Base-by-base conservation (phyloP, 1,139 yeast species). In the Candida sojae region DNA sequence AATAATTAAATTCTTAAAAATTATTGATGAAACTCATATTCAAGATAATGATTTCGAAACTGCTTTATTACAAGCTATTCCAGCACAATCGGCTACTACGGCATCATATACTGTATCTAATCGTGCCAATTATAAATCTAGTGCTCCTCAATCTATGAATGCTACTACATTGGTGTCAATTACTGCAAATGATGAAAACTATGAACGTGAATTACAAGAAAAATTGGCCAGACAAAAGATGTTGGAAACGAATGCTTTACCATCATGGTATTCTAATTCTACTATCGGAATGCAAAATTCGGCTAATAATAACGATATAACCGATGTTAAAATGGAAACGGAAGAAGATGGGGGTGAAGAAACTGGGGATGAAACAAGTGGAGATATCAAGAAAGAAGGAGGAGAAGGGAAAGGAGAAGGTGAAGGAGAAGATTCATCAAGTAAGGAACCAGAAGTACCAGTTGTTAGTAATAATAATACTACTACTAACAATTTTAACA, bases 191-290 rank as follows among this genome's bases (percentile, higher is more conserved):
- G 96, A 88, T 63, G 97, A 91, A 62, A 83, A 84, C 53, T 80
- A 82, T 55, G 84, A 80, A 59, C 75, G 81, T 49, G 91, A 85
- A 60, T 77, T 81, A 57, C 79, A 77, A 63, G 88, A 82, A 56
- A 79, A 82, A 61, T 92, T 86, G 58, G 82, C 77, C 79, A 84
- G 75, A 82, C 84, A 78, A 54, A 79, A 74, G 55, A 88, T 86
- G 64, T 80, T 92, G 63, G 88, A 88, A 62, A 97, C 92, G 66
- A 93, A 95, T 64, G 97, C 97, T 1, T 76, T 93, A 57, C 99
- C 99, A 9, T 85, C 96, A 25, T 93, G 99, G 99, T 97, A 93
- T 64, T 81, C 87, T 56, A 86, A 86, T 57, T 84, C 95, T 60
- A 91, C 99, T 0, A 95, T 93, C 54, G 97, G 96, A 66, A 51